Percentiles rank a stretch among this genome's conserved stretches.
Evolutionary conservation across 2,329 filamentous ascomycete species (phyloP).

Genomic region (Chaetomium globosum): DNA sequence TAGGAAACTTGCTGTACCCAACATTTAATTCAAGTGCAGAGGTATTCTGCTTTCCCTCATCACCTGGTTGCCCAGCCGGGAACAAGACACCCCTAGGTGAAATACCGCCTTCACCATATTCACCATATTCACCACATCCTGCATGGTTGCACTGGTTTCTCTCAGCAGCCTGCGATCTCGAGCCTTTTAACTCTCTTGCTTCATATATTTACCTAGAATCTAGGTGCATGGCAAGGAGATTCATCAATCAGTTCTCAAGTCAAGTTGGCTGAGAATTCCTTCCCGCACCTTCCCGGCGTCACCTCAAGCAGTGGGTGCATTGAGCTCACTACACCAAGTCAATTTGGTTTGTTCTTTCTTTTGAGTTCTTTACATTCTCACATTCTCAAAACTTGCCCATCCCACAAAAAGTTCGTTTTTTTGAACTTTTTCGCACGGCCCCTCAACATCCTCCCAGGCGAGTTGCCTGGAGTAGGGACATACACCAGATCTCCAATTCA

Average conservation of each 20-base stretch:
- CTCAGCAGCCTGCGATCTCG: neutral
- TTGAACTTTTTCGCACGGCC: neutral
- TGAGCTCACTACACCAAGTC: neutral
- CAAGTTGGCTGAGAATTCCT: neutral
- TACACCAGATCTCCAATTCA: neutral
- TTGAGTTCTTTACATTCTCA: neutral
- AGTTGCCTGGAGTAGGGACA: neutral
- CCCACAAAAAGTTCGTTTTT: neutral
- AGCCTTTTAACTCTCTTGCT: neutral
- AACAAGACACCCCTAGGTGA: neutral
- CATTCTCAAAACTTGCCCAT: neutral
- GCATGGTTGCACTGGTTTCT: neutral
- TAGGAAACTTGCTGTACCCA: neutral
- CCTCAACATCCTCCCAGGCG: constrained; percentile 1
- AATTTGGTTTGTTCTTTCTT: neutral
- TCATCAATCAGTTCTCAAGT: neutral
- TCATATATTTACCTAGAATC: neutral
- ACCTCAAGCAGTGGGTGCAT: neutral
- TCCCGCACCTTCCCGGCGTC: constrained; percentile 6
- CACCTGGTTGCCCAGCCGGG: neutral
- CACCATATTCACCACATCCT: neutral
- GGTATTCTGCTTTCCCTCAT: neutral
- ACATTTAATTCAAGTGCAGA: neutral
- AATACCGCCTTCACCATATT: neutral
- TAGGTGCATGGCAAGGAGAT: neutral